These are phyloP conservation scores for Suillus discolor DNA, from an alignment of 768 basidiomycete species.

Conservation along the genomic window DNA sequence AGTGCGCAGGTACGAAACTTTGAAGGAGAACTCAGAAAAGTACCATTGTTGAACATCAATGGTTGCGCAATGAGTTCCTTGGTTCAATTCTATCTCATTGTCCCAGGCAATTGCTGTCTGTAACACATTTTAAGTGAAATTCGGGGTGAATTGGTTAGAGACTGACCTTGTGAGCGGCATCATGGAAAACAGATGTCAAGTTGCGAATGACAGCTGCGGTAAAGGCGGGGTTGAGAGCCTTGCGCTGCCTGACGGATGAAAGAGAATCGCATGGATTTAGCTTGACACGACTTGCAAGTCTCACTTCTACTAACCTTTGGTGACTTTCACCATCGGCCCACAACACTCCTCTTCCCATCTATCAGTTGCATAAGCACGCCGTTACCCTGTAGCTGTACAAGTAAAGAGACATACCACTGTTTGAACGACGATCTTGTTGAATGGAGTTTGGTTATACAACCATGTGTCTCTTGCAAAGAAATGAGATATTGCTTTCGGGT, in stretches of 20 bases:
- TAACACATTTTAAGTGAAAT: neutral
- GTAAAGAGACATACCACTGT: slow-evolving; percentile 34
- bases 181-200: slow-evolving; percentile 49
- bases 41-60: slow-evolving; percentile 1
- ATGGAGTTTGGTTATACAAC: slow-evolving; percentile 41
- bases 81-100: neutral
- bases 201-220: slow-evolving; percentile 52
- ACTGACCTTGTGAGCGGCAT: slow-evolving; percentile 51
- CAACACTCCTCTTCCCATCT: slow-evolving; percentile 29
- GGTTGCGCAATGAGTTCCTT: neutral
- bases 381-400: neutral
- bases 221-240: slow-evolving; percentile 53
- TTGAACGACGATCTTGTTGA: slow-evolving; percentile 41
- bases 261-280: neutral
- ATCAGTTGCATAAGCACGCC: neutral
- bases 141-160: neutral
- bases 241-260: slow-evolving; percentile 42
- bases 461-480: slow-evolving; percentile 52
- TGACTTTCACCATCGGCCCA: slow-evolving; percentile 32
- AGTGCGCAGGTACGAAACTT: neutral
- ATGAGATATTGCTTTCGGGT: slow-evolving; percentile 50
- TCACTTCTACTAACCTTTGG: slow-evolving; percentile 6
- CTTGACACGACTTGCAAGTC: too few relatives aligned
- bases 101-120: slow-evolving; percentile 1
- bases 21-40: neutral